Conservation (phyloP, 257 asterid species). For the Solanum pennellii region DNA sequence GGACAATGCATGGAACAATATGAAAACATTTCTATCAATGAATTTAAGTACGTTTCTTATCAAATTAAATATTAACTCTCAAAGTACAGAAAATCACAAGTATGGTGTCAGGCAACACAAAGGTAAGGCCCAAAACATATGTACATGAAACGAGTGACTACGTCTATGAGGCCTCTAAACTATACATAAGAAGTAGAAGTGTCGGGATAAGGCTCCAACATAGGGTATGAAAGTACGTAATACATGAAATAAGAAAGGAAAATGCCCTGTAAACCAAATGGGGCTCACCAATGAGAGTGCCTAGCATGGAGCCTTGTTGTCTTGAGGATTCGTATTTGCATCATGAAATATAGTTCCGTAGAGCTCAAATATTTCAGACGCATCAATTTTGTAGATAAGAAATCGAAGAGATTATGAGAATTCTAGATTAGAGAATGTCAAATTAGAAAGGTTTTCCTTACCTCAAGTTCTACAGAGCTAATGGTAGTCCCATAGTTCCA, state of each 20-base stretch:
- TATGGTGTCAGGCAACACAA: neutral
- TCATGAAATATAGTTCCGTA: neutral
- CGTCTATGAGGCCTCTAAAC: neutral
- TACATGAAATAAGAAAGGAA: neutral
- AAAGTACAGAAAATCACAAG: neutral
- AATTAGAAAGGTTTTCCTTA: neutral
- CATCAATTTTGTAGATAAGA: neutral
- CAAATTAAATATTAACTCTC: neutral
- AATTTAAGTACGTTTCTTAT: neutral
- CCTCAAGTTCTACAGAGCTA: neutral
- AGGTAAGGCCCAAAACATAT: neutral
- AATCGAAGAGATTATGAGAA: neutral
- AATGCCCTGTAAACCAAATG: neutral
- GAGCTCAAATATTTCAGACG: neutral
- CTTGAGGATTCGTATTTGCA: neutral
- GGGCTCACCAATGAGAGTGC: neutral
- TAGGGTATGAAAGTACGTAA: neutral
- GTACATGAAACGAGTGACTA: neutral
- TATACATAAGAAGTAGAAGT: neutral
- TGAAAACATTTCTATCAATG: neutral
- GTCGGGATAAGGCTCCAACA: neutral
- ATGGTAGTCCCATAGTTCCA: neutral
- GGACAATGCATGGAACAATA: neutral
- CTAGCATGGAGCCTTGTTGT: neutral
- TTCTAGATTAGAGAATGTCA: neutral